phyloP scores from a whole-genome alignment of 345 rosid genomes.

The Noccaea caerulescens region DNA sequence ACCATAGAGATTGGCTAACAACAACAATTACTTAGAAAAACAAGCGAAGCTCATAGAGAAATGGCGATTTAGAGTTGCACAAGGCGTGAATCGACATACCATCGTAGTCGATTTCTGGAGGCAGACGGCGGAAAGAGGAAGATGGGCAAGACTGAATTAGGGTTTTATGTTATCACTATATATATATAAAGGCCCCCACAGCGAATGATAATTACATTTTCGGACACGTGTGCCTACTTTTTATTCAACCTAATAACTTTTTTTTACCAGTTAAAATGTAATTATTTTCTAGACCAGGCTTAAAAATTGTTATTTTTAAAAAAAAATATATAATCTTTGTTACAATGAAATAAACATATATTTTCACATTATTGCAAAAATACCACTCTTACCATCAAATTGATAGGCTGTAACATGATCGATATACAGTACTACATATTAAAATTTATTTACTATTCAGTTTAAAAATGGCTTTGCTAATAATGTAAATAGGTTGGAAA shows the following conservation, averaged over 20 bases:
- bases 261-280: not conserved
- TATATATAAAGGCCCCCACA: slow-evolving; percentile 8
- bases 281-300: not conserved
- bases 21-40: not conserved
- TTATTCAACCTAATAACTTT: no score
- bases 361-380: not conserved
- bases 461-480: not conserved
- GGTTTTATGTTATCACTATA: slow-evolving; percentile 27
- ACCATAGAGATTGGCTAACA: not conserved
- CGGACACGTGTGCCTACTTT: not conserved
- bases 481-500: not conserved
- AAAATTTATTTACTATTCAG: not conserved
- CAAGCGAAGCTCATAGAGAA: not conserved
- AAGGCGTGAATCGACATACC: slow-evolving; percentile 28
- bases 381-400: no score
- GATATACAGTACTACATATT: not conserved
- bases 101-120: slow-evolving; percentile 27
- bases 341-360: not conserved
- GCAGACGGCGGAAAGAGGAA: slow-evolving; percentile 32
- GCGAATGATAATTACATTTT: slow-evolving; percentile 18
- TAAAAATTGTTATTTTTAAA: not conserved
- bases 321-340: not conserved
- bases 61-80: not conserved
- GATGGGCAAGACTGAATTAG: slow-evolving; percentile 33
- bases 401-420: not conserved